Evolutionary conservation across 169 alveolate species (phyloP), one percentile per base, ranked within the genome.

Genomic region (Plasmodium vivax): DNA sequence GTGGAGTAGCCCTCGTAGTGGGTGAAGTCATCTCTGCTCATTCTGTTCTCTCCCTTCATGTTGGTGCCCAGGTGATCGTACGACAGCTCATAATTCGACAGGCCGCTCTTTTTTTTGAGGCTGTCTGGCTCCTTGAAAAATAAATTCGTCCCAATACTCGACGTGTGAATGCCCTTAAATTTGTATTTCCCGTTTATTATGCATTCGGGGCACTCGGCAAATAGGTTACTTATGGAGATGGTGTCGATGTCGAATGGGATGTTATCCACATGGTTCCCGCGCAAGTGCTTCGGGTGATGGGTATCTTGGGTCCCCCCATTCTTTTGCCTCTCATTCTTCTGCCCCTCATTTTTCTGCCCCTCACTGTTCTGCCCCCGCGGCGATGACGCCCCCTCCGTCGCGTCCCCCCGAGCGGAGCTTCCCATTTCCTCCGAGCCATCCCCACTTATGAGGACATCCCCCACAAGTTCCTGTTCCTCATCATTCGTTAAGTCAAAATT

Each of bases 131-230:
- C 94, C 32, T 88, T 88, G 51, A 88, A 88, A 58, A 56, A 88
- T n/a, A 88, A 88, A 72, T 88, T 88, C 71, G 94, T 88, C 30
- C 94, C 94, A 30, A 88, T 79, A 45, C 94, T 88, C 32, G 90
- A 77, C 9, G 94, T 88, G 45, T 88, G 94, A 36, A 88, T 80
- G n/a, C 94, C 94, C 72, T 79, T 88, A 88, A 88, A 88, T 77
- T 77, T 88, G 73, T 88, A 88, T 79, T 88, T 88, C n/a, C 45
- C 56, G 47, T 88, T 88, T 88, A 88, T 56, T 34, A 88, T 38
- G 45, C 94, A 88, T 79, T 88, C 83, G 45, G 94, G 94, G 51
- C 36, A 77, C 45, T 88, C 94, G 12, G 43, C 51, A 41, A 88
- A 88, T 79, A 88, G 56, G 32, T 88, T 88, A 14, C 72, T 88